Base-by-base conservation (phyloP, 768 basidiomycete species). In the Lactarius akahatsu region DNA sequence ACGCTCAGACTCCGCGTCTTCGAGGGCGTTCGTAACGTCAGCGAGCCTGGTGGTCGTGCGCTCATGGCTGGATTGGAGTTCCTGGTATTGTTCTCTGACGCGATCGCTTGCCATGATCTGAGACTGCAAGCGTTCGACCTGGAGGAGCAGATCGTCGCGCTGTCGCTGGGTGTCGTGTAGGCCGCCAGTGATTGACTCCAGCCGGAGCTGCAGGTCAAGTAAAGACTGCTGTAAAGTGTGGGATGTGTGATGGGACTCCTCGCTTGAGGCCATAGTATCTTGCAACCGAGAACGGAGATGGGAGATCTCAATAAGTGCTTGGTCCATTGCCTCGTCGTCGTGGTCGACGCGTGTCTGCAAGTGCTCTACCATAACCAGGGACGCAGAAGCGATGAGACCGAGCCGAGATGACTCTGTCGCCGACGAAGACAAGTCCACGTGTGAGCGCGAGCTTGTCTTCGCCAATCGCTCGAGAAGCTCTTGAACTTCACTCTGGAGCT, bases 1-100 rank as follows among this genome's bases (percentile, higher is more conserved):
- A 30, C 90, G 85, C 71, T 89, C 83, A 0, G 87, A 83, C 71
- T 89, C 88, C 47, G 84, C 76, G 47, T 83, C 79, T 55, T 87
- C 83, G 16, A 86, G 79, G 18, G 80, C 74, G 58, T 80, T 77
- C 6, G 78, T 77, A 26, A 83, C 72, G n/a, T 80, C 80, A 6
- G 73, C 66, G 11, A 89, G 73, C 54, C 80, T 82, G 9, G 77
- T 75, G 68, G 82, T 78, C 23, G 81, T 76, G 59, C 80, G 77
- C 36, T 80, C 77, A 26, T 85, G 74, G 63, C 67, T 76, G 40
- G 59, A 58, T 52, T 70, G 69, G 30, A 68, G 18, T 45, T 63
- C 63, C 16, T 36, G 36, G 23, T 32, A 50, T 55, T 70, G 69
- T 30, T 59, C 65, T n/a, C 57, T 20, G 32, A 64, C 6, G 45